These are phyloP conservation scores for Fusarium incarnatum DNA, from an alignment of 2,329 filamentous ascomycete genomes.

Conservation along the genomic window DNA sequence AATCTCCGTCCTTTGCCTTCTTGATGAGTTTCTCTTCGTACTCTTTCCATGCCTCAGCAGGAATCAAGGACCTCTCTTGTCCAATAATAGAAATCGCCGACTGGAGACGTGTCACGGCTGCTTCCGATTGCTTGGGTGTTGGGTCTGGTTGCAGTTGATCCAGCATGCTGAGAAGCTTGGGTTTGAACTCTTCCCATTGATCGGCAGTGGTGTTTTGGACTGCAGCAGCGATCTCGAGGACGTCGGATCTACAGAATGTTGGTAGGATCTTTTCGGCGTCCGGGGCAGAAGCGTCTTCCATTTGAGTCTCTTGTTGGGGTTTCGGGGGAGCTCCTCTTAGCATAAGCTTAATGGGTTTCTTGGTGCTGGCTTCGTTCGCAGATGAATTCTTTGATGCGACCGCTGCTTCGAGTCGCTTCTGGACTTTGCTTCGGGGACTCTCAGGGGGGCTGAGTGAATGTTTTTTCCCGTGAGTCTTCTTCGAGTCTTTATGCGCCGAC, in stretches of 20 bases:
- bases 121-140: slow-evolving; percentile 13
- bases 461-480: slow-evolving; percentile 5
- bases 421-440: slow-evolving; percentile 18
- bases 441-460: slow-evolving; percentile 1
- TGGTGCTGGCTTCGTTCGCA: not conserved
- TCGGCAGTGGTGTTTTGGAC: not conserved
- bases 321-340: not conserved
- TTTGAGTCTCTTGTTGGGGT: slow-evolving; percentile 6
- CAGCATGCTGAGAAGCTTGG: slow-evolving; percentile 22
- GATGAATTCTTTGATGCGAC: not conserved
- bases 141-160: slow-evolving; percentile 4
- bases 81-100: slow-evolving; percentile 9
- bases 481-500: slow-evolving; percentile 8
- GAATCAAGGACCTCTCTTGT: slow-evolving; percentile 36
- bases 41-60: slow-evolving; percentile 29
- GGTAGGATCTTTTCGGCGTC: not conserved
- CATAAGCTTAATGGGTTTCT: slow-evolving; percentile 19
- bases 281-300: slow-evolving; percentile 7
- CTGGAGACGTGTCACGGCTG: slow-evolving; percentile 19
- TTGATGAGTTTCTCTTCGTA: slow-evolving; percentile 43
- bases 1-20: slow-evolving; percentile 17
- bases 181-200: slow-evolving; percentile 18
- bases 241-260: slow-evolving; percentile 3
- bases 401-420: slow-evolving; percentile 16
- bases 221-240: slow-evolving; percentile 5